These are phyloP conservation scores for Achaetomiella virescens DNA, from an alignment of 495 filamentous ascomycete species.

Conservation along the genomic window DNA sequence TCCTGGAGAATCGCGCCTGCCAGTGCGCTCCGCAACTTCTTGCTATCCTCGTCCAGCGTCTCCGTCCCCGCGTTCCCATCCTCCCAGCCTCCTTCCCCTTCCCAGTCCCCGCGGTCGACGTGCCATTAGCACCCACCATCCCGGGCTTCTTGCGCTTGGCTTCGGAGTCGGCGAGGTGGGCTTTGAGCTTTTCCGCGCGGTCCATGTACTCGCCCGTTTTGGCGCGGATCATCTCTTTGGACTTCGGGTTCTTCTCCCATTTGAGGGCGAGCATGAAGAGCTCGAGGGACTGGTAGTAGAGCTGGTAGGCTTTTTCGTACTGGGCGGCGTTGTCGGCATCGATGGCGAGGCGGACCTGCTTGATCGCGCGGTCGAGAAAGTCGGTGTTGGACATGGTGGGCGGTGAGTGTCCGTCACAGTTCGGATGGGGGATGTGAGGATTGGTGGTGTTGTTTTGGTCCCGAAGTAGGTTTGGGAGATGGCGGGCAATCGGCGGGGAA, in stretches of 20 bases:
- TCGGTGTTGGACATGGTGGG: constrained; percentile 88
- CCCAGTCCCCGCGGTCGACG: constrained; percentile 58
- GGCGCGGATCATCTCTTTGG: constrained; percentile 91
- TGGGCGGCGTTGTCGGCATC: constrained; percentile 91
- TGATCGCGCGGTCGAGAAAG: constrained; percentile 92
- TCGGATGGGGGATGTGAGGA: background rate
- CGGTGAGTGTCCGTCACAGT: constrained; percentile 5
- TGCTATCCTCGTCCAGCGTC: constrained; percentile 77
- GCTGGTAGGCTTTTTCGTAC: constrained; percentile 92
- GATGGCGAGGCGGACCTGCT: constrained; percentile 93
- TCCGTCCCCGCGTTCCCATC: constrained; percentile 59
- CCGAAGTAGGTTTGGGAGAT: background rate
- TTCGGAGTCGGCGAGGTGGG: constrained; percentile 73
- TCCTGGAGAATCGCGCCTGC: constrained; percentile 90
- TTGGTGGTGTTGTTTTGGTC: background rate
- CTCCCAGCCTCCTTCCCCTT: constrained; percentile 47
- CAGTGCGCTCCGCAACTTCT: constrained; percentile 87
- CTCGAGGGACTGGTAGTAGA: constrained; percentile 90
- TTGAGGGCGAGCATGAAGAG: constrained; percentile 95
- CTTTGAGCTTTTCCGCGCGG: constrained; percentile 93
- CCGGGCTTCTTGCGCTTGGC: constrained; percentile 64
- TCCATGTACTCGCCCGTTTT: constrained; percentile 97
- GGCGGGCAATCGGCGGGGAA: background rate
- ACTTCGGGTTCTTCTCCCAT: constrained; percentile 96
- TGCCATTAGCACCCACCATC: constrained; percentile 82